These are phyloP conservation scores for Allium sativum DNA, from an alignment of 106 monocot species.

Conservation along the genomic window DNA sequence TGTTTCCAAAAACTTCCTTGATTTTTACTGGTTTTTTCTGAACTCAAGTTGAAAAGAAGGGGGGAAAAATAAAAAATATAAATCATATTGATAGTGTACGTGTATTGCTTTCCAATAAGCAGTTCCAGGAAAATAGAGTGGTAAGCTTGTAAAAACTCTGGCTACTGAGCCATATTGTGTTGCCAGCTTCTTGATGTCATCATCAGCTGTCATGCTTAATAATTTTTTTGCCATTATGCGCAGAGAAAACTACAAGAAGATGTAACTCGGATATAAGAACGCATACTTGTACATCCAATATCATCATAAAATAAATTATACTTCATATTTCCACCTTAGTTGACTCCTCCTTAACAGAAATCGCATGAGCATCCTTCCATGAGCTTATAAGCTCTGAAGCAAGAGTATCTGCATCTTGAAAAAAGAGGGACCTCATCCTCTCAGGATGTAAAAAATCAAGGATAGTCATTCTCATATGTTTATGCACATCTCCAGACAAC, in stretches of 20 bases:
- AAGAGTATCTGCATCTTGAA: slow-evolving; percentile 19
- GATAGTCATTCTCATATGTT: slow-evolving; percentile 26
- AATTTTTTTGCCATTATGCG: slow-evolving; percentile 9
- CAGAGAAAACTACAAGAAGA: slow-evolving; percentile 15
- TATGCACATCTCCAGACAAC: slow-evolving; percentile 42
- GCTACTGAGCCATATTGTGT: slow-evolving; percentile 9
- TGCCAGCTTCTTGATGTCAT: slow-evolving; percentile 4
- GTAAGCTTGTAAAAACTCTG: slow-evolving; percentile 2
- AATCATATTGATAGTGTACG: neutral
- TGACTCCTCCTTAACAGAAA: slow-evolving; percentile 27
- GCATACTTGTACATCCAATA: too few relatives aligned
- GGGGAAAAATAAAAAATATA: neutral
- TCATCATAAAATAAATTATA: too few relatives aligned
- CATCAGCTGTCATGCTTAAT: slow-evolving; percentile 10
- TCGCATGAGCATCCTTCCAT: slow-evolving; percentile 11
- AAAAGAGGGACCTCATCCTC: slow-evolving; percentile 14
- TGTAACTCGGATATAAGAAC: neutral
- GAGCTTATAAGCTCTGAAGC: slow-evolving; percentile 15
- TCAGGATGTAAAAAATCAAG: slow-evolving; percentile 22
- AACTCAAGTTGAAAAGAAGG: too few relatives aligned
- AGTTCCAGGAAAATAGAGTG: slow-evolving; percentile 16
- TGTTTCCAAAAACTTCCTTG: neutral
- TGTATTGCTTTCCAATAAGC: slow-evolving; percentile 15
- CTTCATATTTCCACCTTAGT: slow-evolving; percentile 20
- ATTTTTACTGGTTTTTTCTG: too few relatives aligned